Conservation (phyloP, 768 basidiomycete species). For the Boletellus ananas region DNA sequence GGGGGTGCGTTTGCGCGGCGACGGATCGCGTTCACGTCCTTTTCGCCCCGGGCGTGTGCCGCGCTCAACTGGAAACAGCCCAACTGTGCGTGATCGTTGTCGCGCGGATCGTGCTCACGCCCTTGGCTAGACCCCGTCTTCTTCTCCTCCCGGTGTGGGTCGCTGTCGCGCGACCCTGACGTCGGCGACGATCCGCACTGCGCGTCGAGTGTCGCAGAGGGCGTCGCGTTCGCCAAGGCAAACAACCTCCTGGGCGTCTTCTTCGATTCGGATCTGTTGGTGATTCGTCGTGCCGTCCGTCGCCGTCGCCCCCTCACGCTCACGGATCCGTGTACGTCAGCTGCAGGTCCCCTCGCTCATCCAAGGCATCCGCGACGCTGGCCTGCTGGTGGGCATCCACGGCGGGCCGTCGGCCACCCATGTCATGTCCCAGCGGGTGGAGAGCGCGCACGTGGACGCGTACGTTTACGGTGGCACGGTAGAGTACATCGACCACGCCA, state of each 20-base stretch:
- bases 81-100: conserved; percentile 60
- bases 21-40: conserved; percentile 89
- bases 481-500: conserved; percentile 62
- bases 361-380: conserved; percentile 83
- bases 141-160: conserved; percentile 86
- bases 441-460: conserved; percentile 61
- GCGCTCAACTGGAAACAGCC: conserved; percentile 99
- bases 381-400: conserved; percentile 82
- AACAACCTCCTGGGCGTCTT: conserved; percentile 94
- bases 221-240: conserved; percentile 87
- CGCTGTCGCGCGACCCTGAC: conserved; percentile 34
- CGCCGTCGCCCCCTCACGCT: conserved; percentile 14
- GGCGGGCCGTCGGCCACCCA: conserved; percentile 49
- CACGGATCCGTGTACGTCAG: conserved; percentile 29
- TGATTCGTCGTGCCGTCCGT: conserved; percentile 35
- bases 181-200: conserved; percentile 43
- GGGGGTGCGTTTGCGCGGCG: conserved; percentile 56
- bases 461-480: conserved; percentile 60
- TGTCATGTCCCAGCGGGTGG: conserved; percentile 36
- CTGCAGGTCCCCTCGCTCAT: conserved; percentile 86
- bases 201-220: conserved; percentile 74
- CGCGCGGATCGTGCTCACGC: conserved; percentile 21
- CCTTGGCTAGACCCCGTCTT: conserved; percentile 81
- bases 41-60: conserved; percentile 84
- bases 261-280: conserved; percentile 82